A percentile compares a stretch with the other conserved stretches of the same genome.
Evolutionary conservation across 352 stramenopile species (phyloP).

Genomic region (Peronospora farinosa): DNA sequence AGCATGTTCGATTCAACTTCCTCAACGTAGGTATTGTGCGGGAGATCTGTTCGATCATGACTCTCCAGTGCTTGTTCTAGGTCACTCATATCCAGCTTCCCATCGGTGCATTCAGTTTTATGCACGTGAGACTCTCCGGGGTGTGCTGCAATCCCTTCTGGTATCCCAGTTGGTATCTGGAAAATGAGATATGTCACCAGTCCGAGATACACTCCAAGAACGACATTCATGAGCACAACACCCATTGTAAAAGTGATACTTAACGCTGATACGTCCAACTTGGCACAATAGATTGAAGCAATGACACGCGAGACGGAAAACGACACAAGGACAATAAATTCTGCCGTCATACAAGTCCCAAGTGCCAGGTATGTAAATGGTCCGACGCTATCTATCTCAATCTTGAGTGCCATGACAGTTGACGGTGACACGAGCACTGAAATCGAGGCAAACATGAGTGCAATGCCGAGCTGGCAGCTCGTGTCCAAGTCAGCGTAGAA

Average conservation of each 20-base stretch:
- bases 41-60: constrained; percentile 32
- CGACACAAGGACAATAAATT: constrained; percentile 62
- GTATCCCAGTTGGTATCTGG: constrained; percentile 34
- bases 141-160: constrained; percentile 8
- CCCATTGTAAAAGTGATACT: constrained; percentile 49
- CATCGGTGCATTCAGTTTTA: constrained; percentile 12
- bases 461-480: constrained; percentile 49
- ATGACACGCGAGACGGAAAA: constrained; percentile 60
- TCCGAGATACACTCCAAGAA: constrained; percentile 41
- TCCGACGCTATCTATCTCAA: constrained; percentile 58
- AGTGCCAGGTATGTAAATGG: constrained; percentile 64
- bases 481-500: constrained; percentile 41
- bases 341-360: constrained; percentile 51
- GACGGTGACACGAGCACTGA: constrained; percentile 57
- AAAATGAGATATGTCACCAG: constrained; percentile 55
- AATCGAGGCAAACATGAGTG: constrained; percentile 64
- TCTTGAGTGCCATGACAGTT: constrained; percentile 71
- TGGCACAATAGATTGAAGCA: constrained; percentile 51
- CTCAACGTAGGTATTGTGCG: constrained; percentile 54
- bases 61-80: constrained; percentile 21
- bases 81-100: constrained; percentile 19
- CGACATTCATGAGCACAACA: constrained; percentile 48
- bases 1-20: constrained; percentile 19
- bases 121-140: constrained; percentile 5
- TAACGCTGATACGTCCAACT: constrained; percentile 40